Percentiles rank a stretch among this genome's conserved stretches.
These are phyloP conservation scores for Penium margaritaceum DNA, from an alignment of 139 green algal species.

Conservation along the genomic window DNA sequence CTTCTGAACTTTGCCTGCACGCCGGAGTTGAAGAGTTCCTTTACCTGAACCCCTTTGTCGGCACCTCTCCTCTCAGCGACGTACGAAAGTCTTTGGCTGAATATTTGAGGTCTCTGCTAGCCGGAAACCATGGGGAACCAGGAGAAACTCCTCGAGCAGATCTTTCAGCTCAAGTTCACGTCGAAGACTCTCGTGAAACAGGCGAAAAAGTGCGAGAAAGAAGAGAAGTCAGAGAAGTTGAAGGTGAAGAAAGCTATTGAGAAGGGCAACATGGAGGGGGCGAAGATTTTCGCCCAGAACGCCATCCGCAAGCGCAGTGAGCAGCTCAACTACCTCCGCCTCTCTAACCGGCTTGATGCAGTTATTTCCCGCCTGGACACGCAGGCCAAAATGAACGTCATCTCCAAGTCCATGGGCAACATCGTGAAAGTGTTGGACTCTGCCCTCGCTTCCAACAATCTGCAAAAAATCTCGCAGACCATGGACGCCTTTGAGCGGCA, in stretches of 20 bases:
- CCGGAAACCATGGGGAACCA: conserved; percentile 45
- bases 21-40: no score
- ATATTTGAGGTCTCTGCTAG: no score
- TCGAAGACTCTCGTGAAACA: conserved; percentile 79
- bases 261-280: conserved; percentile 89
- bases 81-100: no score
- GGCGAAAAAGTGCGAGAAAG: conserved; percentile 83
- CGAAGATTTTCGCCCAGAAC: conserved; percentile 81
- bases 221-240: conserved; percentile 84
- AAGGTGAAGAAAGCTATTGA: conserved; percentile 97
- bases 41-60: no score
- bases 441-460: conserved; percentile 74
- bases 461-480: conserved; percentile 75
- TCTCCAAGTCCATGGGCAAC: conserved; percentile 83
- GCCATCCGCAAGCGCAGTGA: conserved; percentile 86
- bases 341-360: conserved; percentile 80
- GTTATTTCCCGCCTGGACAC: conserved; percentile 82
- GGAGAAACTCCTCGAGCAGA: conserved; percentile 59
- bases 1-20: no score
- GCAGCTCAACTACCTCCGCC: conserved; percentile 88
- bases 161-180: conserved; percentile 94
- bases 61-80: no score
- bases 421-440: conserved; percentile 90
- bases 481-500: conserved; percentile 94
- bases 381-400: conserved; percentile 72